These are phyloP conservation scores for Hymenoscyphus repandus DNA, from an alignment of 2,329 filamentous ascomycete genomes.

Conservation along the genomic window DNA sequence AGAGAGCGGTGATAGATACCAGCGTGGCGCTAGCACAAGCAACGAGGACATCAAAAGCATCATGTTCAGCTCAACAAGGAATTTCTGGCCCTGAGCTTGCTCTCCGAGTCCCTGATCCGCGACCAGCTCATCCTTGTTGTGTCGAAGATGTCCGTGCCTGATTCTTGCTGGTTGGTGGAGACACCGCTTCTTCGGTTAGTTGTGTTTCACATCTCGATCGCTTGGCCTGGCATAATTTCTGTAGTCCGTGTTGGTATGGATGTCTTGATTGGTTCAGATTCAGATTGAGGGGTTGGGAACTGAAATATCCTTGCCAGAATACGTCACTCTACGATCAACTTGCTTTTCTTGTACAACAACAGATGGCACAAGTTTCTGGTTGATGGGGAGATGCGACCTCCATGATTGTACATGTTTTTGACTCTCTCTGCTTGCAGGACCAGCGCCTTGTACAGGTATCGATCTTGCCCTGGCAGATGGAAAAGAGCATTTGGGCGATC, in stretches of 20 bases:
- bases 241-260: neutral
- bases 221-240: neutral
- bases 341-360: neutral
- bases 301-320: neutral
- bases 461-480: neutral
- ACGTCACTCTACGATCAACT: constrained; percentile 1
- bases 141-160: neutral
- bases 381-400: neutral
- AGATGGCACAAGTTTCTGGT: neutral
- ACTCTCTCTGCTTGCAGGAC: too few relatives aligned
- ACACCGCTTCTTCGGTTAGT: neutral
- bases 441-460: neutral
- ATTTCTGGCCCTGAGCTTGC: neutral
- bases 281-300: neutral
- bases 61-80: constrained; percentile 4
- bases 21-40: neutral
- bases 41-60: neutral
- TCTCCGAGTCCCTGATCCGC: neutral
- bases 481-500: neutral
- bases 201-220: constrained; percentile 1
- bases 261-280: neutral
- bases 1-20: neutral
- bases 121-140: neutral
- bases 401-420: neutral
- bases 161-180: neutral